Base-by-base conservation (phyloP, 371 early-diverging fungal species). In the Mortierella sp. region DNA sequence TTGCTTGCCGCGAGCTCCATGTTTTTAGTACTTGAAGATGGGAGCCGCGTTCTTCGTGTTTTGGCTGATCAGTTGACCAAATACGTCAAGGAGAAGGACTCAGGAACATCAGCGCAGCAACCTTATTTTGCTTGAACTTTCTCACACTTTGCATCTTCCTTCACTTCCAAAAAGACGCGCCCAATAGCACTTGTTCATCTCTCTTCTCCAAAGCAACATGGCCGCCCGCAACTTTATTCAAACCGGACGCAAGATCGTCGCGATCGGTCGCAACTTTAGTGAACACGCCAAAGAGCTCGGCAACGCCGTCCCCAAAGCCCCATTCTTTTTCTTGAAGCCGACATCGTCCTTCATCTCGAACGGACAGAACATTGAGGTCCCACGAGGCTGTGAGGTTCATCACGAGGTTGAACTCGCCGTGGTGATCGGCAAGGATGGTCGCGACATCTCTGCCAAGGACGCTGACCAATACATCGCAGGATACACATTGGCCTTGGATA, bases 381-480 rank as follows among this genome's bases (percentile, higher is more conserved):
- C 96, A 5, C 73, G 71, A 29, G 92, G 91, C 9, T 87, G 88
- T 56, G 85, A 86, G 54, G 94, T 96, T 13, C 97, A 98, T 73
- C 96, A 97, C 74, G 98, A 97, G 79, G 93, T 98, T 43, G 98
- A 98, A 80, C 89, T 98, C 25, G 97, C 93, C 17, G 94, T 97
- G 2, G 92, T 98, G 16, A 95, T 98, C 63, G 95, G 95, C 29
- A 91, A 92, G 64, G 79, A 81, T 13, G 95, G 93, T 9, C 85
- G 94, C n/a, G 91, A 96, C 77, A 92, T 95, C 61, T 43, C 66
- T 14, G 87, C 83, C 2, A 67, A 79, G 16, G 66, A 90, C 9
- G 96, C 94, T 0, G 80, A 84, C 59, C 80, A 87, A 44, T 27
- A 64, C 52, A 54, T 64, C 53, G 51, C 60, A 78, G 96, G 98